These are phyloP conservation scores for Nicotiana tomentosiformis DNA, from an alignment of 257 asterid species.

Conservation along the genomic window DNA sequence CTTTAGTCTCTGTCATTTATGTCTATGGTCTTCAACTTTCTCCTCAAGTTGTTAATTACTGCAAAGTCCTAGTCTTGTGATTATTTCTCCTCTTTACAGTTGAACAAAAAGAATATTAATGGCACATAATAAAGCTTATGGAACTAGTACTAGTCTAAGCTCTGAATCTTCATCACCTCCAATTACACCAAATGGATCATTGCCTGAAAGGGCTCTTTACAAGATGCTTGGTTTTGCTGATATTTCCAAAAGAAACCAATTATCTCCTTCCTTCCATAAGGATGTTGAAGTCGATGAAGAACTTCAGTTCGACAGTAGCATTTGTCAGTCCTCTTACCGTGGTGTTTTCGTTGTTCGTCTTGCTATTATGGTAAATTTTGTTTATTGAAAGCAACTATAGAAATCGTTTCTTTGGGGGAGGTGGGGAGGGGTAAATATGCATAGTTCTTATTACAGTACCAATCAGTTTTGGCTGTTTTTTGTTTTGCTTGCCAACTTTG, in stretches of 20 bases:
- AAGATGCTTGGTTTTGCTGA: conserved; percentile 27
- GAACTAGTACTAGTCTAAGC: background rate
- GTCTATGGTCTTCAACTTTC: background rate
- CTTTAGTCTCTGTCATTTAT: background rate
- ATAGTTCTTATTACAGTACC: background rate
- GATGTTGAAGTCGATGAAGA: conserved; percentile 71
- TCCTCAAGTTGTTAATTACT: background rate
- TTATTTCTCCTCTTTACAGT: background rate
- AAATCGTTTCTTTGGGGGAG: background rate
- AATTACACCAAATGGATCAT: conserved; percentile 23
- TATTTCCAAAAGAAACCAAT: conserved; percentile 15
- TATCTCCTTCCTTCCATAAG: conserved; percentile 26
- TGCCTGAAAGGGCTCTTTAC: conserved; percentile 9
- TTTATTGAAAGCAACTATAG: background rate
- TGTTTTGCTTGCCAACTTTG: background rate
- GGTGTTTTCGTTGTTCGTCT: conserved; percentile 88
- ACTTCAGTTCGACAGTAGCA: conserved; percentile 44
- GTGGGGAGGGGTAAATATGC: background rate
- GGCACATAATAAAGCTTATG: conserved; percentile 9
- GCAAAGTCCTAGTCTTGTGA: background rate
- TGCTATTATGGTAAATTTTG: conserved; percentile 74
- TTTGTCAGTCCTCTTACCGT: conserved; percentile 65
- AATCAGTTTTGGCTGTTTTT: background rate
- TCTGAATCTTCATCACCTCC: conserved; percentile 26
- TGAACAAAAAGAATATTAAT: conserved; percentile 7